Evolutionary conservation across 257 asterid genomes (phyloP), one percentile per base, ranked within the genome.

Genomic region (Lycium barbarum): DNA sequence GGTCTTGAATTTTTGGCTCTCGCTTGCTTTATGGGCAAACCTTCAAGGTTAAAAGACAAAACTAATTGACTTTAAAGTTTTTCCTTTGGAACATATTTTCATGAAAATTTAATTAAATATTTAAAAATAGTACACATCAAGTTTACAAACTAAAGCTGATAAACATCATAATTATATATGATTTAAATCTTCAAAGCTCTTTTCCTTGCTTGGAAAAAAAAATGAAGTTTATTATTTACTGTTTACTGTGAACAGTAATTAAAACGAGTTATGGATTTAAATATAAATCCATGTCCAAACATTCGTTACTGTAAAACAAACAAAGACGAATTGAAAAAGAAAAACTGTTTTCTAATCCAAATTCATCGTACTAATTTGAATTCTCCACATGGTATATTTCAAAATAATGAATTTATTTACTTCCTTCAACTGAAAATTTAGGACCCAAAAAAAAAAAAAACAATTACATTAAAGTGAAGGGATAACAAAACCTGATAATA

Each of bases 301-400:
- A 54, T 13, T 54, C 6, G 15, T 54, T 15, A 54, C 14, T 54
- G 12, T 13, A 12, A 54, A 54, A 54, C 59, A 54, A 54, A 40
- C 12, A 59, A 59, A 0, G 0, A 0, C 5, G 3, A 11, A 11
- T 2, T 6, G 12, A 3, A 9, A 10, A 11, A 2, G 13, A 26
- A 65, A 65, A 2, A 13, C 11, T 33, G n/a, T 2, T 66, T 33
- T 12, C 11, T 12, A n/a, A 17, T 33, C n/a, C 3, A 7, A 36
- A 67, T 15, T 1, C 72, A 11, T 33, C 3, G 9, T 33, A 11
- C 72, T 65, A 63, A 9, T 62, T 62, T 20, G 70, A 62, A 22
- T 22, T 22, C 14, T 62, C 70, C 1, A 62, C 38, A 62, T 62
- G 17, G 70, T 22, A 62, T 62, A 62, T 62, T 12, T 62, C 12